Evolutionary conservation across 306 rosid species (phyloP).

Genomic region (Begonia fuchsioides): DNA sequence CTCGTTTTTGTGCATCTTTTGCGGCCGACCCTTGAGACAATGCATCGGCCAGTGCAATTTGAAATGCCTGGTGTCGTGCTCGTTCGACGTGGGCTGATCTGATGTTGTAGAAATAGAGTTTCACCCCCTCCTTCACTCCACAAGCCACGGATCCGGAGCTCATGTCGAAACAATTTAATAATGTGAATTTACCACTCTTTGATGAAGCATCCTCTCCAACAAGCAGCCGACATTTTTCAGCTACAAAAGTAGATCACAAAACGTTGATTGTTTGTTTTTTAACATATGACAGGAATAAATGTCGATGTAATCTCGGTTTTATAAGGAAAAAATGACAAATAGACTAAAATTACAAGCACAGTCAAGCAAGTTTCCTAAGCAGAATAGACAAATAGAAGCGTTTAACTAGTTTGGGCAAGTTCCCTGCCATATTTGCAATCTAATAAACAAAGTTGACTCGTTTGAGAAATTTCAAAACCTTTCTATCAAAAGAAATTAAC

Average conservation of each 20-base stretch:
- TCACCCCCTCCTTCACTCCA: slow-evolving; percentile 63
- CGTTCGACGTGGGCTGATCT: slow-evolving; percentile 59
- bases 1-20: slow-evolving; percentile 35
- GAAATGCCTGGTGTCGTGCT: slow-evolving; percentile 34
- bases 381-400: too few relatives aligned
- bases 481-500: too few relatives aligned
- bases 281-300: background rate
- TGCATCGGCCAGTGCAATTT: slow-evolving; percentile 41
- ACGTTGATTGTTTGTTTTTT: background rate
- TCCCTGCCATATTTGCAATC: too few relatives aligned
- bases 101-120: slow-evolving; percentile 51
- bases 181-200: slow-evolving; percentile 59
- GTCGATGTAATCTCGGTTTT: background rate
- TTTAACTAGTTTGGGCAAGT: too few relatives aligned
- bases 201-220: slow-evolving; percentile 73
- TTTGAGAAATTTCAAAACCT: too few relatives aligned
- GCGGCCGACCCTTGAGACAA: slow-evolving; percentile 32
- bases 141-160: slow-evolving; percentile 57
- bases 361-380: background rate
- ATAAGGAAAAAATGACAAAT: background rate
- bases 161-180: slow-evolving; percentile 66
- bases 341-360: background rate
- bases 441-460: too few relatives aligned
- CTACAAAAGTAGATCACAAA: slow-evolving; percentile 15
- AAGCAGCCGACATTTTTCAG: slow-evolving; percentile 77